A percentile compares a stretch with the other conserved stretches of the same genome.
Evolutionary conservation across 257 asterid genomes (phyloP).

Genomic region (Prunella vulgaris): DNA sequence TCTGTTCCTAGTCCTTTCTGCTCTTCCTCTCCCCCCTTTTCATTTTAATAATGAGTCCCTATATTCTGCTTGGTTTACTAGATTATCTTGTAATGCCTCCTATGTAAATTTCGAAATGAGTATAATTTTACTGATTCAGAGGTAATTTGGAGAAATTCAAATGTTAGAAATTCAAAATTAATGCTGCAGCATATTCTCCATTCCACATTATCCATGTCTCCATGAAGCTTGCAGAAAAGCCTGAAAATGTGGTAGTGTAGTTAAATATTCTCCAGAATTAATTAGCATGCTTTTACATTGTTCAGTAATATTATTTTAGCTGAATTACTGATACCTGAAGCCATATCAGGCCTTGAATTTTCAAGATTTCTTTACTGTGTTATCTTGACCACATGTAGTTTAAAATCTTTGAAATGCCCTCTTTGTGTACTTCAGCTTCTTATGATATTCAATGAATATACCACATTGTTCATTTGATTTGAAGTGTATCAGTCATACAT

Average conservation of each 20-base stretch:
- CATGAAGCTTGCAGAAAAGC: not conserved
- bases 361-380: not conserved
- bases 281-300: not conserved
- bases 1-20: not conserved
- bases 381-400: not conserved
- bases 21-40: not conserved
- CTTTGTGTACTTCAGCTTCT: not conserved
- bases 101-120: not conserved
- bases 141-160: not conserved
- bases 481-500: not conserved
- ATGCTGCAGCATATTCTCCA: not conserved
- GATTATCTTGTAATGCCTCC: not conserved
- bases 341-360: not conserved
- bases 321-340: conserved; percentile 1
- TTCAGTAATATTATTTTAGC: not conserved
- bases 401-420: not conserved
- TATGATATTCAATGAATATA: conserved; percentile 7
- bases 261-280: not conserved
- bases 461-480: not conserved
- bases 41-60: not conserved
- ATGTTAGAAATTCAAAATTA: not conserved
- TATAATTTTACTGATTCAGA: not conserved
- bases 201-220: not conserved
- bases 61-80: not conserved
- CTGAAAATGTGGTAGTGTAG: not conserved